Conservation (phyloP, 2,329 filamentous ascomycete genomes). For the Epichloe gansuensis region DNA sequence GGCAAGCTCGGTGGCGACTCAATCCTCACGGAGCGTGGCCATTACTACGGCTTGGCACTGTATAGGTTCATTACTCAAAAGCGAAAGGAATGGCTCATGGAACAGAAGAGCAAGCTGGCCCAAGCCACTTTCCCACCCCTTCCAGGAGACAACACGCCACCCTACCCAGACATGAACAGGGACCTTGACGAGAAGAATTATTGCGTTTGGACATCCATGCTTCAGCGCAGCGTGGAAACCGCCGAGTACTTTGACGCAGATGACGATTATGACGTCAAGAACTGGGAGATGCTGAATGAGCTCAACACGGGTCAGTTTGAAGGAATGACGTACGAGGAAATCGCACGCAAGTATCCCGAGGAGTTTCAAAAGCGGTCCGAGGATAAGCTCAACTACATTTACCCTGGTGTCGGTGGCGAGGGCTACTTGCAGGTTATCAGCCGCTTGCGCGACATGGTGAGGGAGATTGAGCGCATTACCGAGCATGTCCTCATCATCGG, state of each 20-base stretch:
- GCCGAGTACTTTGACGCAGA: conserved; percentile 80
- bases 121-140: conserved; percentile 77
- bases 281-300: conserved; percentile 96
- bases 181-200: conserved; percentile 74
- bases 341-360: conserved; percentile 61
- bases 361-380: conserved; percentile 69
- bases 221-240: conserved; percentile 78
- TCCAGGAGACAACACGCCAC: conserved; percentile 83
- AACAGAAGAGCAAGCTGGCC: conserved; percentile 66
- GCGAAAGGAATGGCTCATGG: conserved; percentile 67
- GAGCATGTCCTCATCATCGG: conserved; percentile 89
- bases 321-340: conserved; percentile 87
- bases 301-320: conserved; percentile 88
- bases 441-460: conserved; percentile 84
- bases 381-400: conserved; percentile 93
- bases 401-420: conserved; percentile 89
- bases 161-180: conserved; percentile 71
- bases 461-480: conserved; percentile 96
- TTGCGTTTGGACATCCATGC: conserved; percentile 97
- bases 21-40: conserved; percentile 66
- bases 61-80: conserved; percentile 75
- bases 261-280: conserved; percentile 91
- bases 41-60: conserved; percentile 65
- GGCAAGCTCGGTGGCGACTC: conserved; percentile 90
- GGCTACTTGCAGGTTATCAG: conserved; percentile 96